Evolutionary conservation across 1,284 basidiomycete species (phyloP), one percentile per base, ranked within the genome.

Genomic region (Puccinia polysora): DNA sequence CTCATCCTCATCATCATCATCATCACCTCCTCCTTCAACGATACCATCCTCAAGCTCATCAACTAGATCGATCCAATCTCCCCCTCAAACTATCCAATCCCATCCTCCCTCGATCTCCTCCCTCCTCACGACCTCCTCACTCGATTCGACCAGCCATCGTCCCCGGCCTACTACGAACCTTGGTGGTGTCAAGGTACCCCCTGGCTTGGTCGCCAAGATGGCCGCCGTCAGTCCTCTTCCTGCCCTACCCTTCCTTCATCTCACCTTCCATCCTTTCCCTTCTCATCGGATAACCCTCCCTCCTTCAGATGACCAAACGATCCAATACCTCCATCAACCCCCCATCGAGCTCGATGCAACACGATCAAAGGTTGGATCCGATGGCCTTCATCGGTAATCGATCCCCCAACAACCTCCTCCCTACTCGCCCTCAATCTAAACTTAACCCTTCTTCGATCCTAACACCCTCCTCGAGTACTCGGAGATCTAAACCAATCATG

Each of bases 131-230:
- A n/a, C n/a, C n/a, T n/a, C n/a, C n/a, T n/a, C n/a, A n/a, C n/a
- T n/a, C n/a, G n/a, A n/a, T n/a, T n/a, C n/a, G n/a, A n/a, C 52
- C 20, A 55, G 30, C 30, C 52, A 55, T 55, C 52, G 30, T 23
- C 52, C 2, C 2, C 20, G 28, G n/a, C 30, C 23, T n/a, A 45
- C 43, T n/a, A n/a, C n/a, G 40, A 38, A 62, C 38, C 59, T 34
- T 36, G 47, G 25, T n/a, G 64, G 64, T 1, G 64, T 67, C 8
- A 67, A 67, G 38, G 49, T 67, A 8, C 64, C 64, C 2, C 64
- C 64, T 28, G 64, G 64, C 23, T 28, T 67, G 38, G 50, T 49
- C 38, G 64, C 64, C 15, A 67, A 67, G 36, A 67, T 67, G 64
- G 64, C 64, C 12, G 64, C 64, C 34, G 64, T 67, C 15, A 55